Evolutionary conservation across 495 filamentous ascomycete genomes (phyloP).

Genomic region (Neurospora sublineolata): DNA sequence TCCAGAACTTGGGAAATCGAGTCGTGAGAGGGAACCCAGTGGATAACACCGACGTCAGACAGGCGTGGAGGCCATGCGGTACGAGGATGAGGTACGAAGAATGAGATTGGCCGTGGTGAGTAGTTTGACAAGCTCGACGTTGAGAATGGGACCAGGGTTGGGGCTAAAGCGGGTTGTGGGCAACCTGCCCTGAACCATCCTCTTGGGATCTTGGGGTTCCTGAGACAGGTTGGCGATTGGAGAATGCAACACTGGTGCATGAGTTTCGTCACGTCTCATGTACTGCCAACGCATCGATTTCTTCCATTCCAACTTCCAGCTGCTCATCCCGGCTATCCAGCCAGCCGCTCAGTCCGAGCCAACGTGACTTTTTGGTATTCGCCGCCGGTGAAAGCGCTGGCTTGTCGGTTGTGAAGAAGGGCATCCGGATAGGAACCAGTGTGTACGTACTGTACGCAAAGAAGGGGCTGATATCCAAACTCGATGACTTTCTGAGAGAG

Average conservation of each 20-base stretch:
- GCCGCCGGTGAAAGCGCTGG: not conserved
- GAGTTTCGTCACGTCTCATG: slow-evolving; percentile 22
- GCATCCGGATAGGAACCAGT: not conserved
- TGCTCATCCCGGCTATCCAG: slow-evolving; percentile 2
- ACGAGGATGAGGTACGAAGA: not conserved
- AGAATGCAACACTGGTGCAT: not conserved
- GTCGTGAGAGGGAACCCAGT: not conserved
- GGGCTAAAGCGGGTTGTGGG: not conserved
- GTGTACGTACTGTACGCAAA: not conserved
- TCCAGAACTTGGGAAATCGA: not conserved
- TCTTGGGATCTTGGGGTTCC: slow-evolving; percentile 18
- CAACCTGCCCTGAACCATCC: slow-evolving; percentile 14
- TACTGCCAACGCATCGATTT: slow-evolving; percentile 21
- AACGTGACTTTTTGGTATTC: slow-evolving; percentile 7
- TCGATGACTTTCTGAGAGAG: not conserved
- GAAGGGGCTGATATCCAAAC: not conserved
- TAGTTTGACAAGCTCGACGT: not conserved
- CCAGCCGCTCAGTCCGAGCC: slow-evolving; percentile 16
- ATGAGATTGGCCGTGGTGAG: not conserved
- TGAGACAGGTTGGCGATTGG: slow-evolving; percentile 19
- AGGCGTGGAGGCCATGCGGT: not conserved
- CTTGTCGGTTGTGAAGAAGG: not conserved
- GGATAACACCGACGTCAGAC: not conserved
- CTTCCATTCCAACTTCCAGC: slow-evolving; percentile 4
- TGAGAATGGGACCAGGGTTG: not conserved